Base-by-base conservation (phyloP, 257 asterid genomes). In the Ilex aquifolium region DNA sequence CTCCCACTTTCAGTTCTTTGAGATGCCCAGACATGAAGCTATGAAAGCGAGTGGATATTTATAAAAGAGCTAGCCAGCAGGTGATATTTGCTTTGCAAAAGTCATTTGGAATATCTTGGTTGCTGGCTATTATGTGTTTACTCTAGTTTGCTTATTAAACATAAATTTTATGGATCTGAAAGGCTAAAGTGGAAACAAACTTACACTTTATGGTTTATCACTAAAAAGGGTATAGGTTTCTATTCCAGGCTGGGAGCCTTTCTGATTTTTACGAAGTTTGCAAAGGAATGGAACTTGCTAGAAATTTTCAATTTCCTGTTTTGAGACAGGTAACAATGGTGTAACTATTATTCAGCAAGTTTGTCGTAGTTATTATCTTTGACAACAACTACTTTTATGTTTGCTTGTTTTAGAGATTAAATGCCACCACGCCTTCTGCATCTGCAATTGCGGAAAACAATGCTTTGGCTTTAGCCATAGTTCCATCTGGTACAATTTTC, bases 21-120 rank as follows among this genome's bases (percentile, higher is more conserved):
- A 93, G 90, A 93, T 93, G 99, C 95, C 96, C 56, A 86, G 94
- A 75, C 99, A 93, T 70, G 99, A 93, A 82, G 99, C 99, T 42
- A 78, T 90, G 31, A 85, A 90, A 65, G 96, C 99, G n/a, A 74
- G 95, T 85, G 52, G 99, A 90, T 70, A 86, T 90, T 66, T 93
- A 93, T 74, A 93, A 80, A 79, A 85, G 95, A 81, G 99, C 99
- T 72, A 96, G 99, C 62, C 95, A 87, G 83, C 97, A 87, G 99
- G 99, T 93, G 65, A 56, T 61, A 49, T 77, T 66, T 66, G 46
- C 67, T 56, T 59, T 39, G 30, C 31, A 31, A 31, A 30, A 51
- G 56, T 65, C 61, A 31, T 60, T 32, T 44, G 48, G 57, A 46
- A 56, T 48, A 65, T 65, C 61, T 14, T 64, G 56, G 51, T 42